A percentile compares a stretch with the other conserved stretches of the same genome.
Evolutionary conservation across 2,329 filamentous ascomycete genomes (phyloP).

Genomic region (Pleomassaria siparia): DNA sequence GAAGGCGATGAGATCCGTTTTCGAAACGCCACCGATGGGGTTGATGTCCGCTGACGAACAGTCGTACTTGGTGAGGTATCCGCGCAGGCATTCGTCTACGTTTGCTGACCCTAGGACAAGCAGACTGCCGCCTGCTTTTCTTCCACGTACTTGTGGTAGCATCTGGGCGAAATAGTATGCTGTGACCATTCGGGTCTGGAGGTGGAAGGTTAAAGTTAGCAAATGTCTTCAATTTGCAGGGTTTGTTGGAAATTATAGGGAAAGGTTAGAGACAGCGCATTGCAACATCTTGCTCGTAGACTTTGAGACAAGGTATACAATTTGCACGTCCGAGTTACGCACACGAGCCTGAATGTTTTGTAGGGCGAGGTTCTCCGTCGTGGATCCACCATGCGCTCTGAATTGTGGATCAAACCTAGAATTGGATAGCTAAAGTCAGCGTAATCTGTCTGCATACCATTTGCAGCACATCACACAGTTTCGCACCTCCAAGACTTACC

Average conservation of each 20-base stretch:
- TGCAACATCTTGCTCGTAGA: no score
- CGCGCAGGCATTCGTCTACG: slow-evolving; percentile 57
- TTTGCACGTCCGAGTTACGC: no score
- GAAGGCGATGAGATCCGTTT: slow-evolving; percentile 71
- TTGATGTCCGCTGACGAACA: slow-evolving; percentile 55
- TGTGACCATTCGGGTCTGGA: slow-evolving; percentile 65
- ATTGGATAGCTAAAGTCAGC: no score
- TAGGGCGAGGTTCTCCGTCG: slow-evolving; percentile 64
- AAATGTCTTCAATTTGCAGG: no score
- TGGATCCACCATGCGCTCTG: slow-evolving; percentile 64
- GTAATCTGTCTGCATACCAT: no score
- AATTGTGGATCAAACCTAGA: slow-evolving; percentile 64
- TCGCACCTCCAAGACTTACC: no score
- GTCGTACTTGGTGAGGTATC: slow-evolving; percentile 72
- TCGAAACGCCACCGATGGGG: slow-evolving; percentile 63
- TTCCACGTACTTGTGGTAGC: slow-evolving; percentile 60
- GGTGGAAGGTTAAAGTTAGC: no score
- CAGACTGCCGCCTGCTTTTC: slow-evolving; percentile 59
- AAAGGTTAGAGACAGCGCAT: no score
- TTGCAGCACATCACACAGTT: no score
- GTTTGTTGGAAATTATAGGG: no score
- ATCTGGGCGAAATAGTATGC: slow-evolving; percentile 66
- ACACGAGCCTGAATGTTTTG: slow-evolving; percentile 70
- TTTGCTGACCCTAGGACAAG: slow-evolving; percentile 70
- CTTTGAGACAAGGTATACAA: no score